Evolutionary conservation across 2,329 filamentous ascomycete species (phyloP), one percentile per base, ranked within the genome.

Genomic region (Orbilia javanica): DNA sequence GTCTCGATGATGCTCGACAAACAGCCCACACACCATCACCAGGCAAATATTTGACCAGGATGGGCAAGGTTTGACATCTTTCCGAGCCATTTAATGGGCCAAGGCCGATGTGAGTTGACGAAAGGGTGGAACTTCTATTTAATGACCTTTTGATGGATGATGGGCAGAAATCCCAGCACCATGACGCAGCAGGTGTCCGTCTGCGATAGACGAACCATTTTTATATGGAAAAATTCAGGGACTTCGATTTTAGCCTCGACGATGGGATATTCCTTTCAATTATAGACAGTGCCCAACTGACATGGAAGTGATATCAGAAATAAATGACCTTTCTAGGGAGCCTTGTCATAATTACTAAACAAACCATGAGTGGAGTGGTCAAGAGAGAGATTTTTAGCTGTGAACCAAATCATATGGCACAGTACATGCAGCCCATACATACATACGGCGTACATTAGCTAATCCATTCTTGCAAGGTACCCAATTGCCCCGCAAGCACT

Each of bases 1-100:
- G 73, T 77, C 73, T 77, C 73, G 73, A 77, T 66, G 72, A 70
- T 71, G 73, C 67, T 70, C 57, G n/a, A 70, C 53, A 69, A 42
- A 57, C 55, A 29, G 60, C 68, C 73, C 73, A 77, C 73, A 77
- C 73, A 44, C 39, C 57, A 57, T 55, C 72, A 42, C 34, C 34
- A 52, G 68, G 65, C 22, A 50, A 70, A 63, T 65, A 55, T 70
- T 69, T 52, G 13, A 55, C 72, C 34, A 65, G 72, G 66, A 66
- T 42, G 42, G 46, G 27, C 57, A 42, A 39, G 73, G 69, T 66
- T 53, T 65, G 73, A 77, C 69, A 63, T 62, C 73, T 70, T 62
- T 77, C 73, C 73, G 73, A 77, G 73, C 65, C 65, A 70, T 77
- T 69, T 68, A 53, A 50, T 75, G 46, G 72, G 48, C 52, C 64